Percentiles rank a stretch among this genome's conserved stretches.
phyloP scores from a whole-genome alignment of 345 rosid genomes.

The Citropsis articulata region DNA sequence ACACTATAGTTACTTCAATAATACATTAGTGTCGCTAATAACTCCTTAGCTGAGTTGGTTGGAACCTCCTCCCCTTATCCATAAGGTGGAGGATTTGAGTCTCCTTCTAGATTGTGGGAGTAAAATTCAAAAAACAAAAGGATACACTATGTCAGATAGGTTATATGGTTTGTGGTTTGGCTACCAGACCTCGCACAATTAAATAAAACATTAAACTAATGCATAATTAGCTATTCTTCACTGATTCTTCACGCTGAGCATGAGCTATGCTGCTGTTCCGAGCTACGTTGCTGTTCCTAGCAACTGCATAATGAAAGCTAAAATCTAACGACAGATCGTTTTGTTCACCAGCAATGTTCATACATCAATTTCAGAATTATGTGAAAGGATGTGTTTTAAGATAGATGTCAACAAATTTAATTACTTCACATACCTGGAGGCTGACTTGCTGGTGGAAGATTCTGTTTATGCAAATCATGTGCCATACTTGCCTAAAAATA shows the following conservation, averaged over 20 bases:
- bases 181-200: background rate
- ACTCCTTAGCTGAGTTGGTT: too few relatives aligned
- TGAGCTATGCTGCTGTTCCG: background rate
- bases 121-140: too few relatives aligned
- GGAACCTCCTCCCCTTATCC: too few relatives aligned
- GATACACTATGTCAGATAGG: background rate
- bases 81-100: too few relatives aligned
- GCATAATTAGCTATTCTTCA: background rate
- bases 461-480: slow-evolving; percentile 44
- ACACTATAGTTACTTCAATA: background rate
- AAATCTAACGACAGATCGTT: background rate
- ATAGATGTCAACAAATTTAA: background rate
- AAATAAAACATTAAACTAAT: background rate
- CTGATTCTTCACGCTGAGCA: background rate
- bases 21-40: background rate
- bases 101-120: too few relatives aligned
- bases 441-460: slow-evolving; percentile 39
- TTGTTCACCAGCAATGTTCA: background rate
- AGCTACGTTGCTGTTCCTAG: background rate
- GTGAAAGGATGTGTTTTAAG: background rate
- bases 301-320: background rate
- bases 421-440: slow-evolving; percentile 43
- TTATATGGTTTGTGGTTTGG: background rate
- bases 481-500: slow-evolving; percentile 41
- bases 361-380: background rate